Percentiles rank a stretch among this genome's conserved stretches.
phyloP scores from a whole-genome alignment of 2,329 filamentous ascomycete genomes.

The Lecanoromycetidae sp. region DNA sequence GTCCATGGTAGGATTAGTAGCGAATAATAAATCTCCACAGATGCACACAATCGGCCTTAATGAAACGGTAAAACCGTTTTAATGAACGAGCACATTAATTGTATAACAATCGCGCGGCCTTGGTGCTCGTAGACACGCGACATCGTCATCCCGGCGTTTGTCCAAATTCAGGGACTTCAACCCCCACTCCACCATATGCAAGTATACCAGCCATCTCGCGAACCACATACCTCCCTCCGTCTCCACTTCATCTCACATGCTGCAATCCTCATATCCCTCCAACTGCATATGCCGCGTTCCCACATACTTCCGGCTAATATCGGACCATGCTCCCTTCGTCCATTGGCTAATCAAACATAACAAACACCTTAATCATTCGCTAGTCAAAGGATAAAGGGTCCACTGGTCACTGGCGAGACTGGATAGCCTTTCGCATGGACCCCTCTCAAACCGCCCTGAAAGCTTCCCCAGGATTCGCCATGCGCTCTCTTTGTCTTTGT shows the following conservation, averaged over 20 bases:
- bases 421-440: background rate
- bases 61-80: no score
- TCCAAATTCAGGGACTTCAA: background rate
- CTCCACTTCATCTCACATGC: background rate
- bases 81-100: no score
- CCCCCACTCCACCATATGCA: slow-evolving; percentile 6
- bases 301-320: slow-evolving; percentile 6
- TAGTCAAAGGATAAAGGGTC: no score
- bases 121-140: no score
- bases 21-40: slow-evolving; percentile 4
- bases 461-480: slow-evolving; percentile 5
- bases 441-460: background rate
- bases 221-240: background rate
- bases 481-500: background rate
- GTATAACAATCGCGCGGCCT: no score
- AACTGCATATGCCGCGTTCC: background rate
- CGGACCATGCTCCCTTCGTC: background rate
- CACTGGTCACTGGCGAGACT: no score
- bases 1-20: background rate
- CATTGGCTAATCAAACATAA: slow-evolving; percentile 8
- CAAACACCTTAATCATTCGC: no score
- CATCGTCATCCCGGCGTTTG: background rate
- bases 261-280: background rate
- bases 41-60: background rate
- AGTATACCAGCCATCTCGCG: no score